phyloP scores from a whole-genome alignment of 2,329 filamentous ascomycete genomes.

The Alternaria sp. region DNA sequence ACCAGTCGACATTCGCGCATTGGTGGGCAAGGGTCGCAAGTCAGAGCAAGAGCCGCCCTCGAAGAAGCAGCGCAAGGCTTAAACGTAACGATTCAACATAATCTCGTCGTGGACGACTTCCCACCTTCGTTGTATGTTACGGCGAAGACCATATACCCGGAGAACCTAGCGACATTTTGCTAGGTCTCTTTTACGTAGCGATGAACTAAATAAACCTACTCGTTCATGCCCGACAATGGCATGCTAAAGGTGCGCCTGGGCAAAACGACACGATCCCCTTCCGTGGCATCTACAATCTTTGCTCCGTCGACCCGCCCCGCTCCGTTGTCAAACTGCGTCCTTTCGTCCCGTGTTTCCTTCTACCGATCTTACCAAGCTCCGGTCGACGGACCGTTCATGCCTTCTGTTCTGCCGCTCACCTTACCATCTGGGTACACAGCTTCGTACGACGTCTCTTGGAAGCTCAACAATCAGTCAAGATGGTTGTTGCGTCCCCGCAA shows the following conservation, averaged over 20 bases:
- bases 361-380: not conserved
- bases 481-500: constrained; percentile 20
- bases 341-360: not conserved
- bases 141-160: constrained; percentile 10
- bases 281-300: not conserved
- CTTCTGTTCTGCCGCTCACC: not conserved
- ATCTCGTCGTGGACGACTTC: not conserved
- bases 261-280: not conserved
- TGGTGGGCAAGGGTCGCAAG: constrained; percentile 58
- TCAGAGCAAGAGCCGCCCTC: constrained; percentile 35
- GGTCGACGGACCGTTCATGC: constrained; percentile 8
- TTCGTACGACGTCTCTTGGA: not conserved
- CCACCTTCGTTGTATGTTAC: not conserved
- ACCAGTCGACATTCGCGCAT: constrained; percentile 54
- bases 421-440: not conserved
- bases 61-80: constrained; percentile 52
- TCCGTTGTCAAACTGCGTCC: not conserved
- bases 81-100: not conserved
- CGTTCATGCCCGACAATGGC: not conserved
- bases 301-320: not conserved
- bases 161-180: not conserved
- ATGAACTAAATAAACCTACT: not conserved
- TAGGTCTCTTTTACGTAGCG: not conserved
- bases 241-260: not conserved
- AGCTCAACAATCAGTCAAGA: not conserved